Evolutionary conservation across 2,329 filamentous ascomycete species (phyloP).

Genomic region (Escovopsis sp.): DNA sequence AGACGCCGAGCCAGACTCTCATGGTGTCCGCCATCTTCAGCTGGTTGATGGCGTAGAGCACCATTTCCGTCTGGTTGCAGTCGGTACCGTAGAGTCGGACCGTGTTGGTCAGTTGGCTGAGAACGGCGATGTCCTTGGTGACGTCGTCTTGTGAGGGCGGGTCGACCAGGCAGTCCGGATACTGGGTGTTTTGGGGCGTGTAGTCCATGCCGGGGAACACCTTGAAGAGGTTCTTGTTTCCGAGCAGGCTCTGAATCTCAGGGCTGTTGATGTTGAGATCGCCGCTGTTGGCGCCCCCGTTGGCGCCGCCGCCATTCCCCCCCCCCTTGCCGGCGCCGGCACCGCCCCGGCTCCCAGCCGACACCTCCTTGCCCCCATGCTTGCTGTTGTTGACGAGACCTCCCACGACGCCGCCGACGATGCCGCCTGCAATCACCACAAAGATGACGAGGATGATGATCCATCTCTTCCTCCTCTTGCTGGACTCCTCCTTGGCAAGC

Average conservation of each 20-base stretch:
- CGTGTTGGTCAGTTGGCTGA: constrained; percentile 78
- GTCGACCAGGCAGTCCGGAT: constrained; percentile 62
- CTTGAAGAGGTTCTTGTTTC: constrained; percentile 71
- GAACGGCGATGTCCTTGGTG: constrained; percentile 77
- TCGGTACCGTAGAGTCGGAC: constrained; percentile 88
- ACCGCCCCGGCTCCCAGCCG: constrained; percentile 5
- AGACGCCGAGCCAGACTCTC: constrained; percentile 91
- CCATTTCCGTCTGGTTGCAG: constrained; percentile 94
- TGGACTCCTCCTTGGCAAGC: constrained; percentile 28
- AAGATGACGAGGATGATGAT: constrained; percentile 50
- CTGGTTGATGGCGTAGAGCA: constrained; percentile 64
- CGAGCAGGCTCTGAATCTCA: constrained; percentile 70
- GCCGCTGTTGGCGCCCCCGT: constrained; percentile 49
- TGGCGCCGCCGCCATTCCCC: constrained; percentile 35
- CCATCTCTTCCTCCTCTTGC: constrained; percentile 54
- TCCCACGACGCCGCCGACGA: constrained; percentile 62
- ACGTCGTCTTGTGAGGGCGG: constrained; percentile 89
- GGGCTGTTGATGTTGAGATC: constrained; percentile 59
- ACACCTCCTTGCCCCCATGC: constrained; percentile 20
- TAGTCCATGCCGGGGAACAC: constrained; percentile 95
- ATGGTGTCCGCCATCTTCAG: constrained; percentile 56
- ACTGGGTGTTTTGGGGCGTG: constrained; percentile 81
- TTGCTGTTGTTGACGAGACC: constrained; percentile 49
- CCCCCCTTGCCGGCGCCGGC: constrained; percentile 9
- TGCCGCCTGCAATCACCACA: constrained; percentile 52